Percentiles rank a stretch among this genome's conserved stretches.
Conservation (phyloP, 345 rosid species). For the Kernera saxatilis region DNA sequence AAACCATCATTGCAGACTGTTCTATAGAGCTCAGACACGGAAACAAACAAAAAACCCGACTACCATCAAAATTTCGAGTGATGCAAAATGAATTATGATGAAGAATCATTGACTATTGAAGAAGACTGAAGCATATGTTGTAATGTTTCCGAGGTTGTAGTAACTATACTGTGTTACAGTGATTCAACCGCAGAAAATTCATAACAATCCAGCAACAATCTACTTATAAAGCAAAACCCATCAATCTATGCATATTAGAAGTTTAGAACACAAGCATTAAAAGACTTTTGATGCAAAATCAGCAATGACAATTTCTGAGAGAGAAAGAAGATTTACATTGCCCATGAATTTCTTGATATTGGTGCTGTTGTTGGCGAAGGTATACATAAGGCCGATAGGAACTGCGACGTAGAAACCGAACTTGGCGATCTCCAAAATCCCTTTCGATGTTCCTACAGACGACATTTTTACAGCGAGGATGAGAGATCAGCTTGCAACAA, state of each 20-base stretch:
- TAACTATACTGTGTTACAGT: background rate
- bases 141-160: background rate
- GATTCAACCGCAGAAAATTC: too few species aligned
- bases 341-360: constrained; percentile 86
- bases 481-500: background rate
- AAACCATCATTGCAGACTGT: background rate
- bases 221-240: background rate
- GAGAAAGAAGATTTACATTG: constrained; percentile 45
- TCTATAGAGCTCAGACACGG: too few species aligned
- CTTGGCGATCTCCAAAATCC: constrained; percentile 74
- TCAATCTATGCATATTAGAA: background rate
- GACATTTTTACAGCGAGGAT: constrained; percentile 41
- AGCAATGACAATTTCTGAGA: too few species aligned
- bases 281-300: too few species aligned
- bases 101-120: background rate
- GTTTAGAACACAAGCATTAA: too few species aligned
- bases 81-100: background rate
- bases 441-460: constrained; percentile 64
- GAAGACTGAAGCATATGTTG: background rate
- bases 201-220: background rate
- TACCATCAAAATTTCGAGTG: background rate
- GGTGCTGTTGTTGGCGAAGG: constrained; percentile 76
- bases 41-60: too few species aligned
- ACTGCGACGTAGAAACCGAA: constrained; percentile 68
- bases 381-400: constrained; percentile 70